Evolutionary conservation across 1,284 basidiomycete species (phyloP).

Genomic region (Cryptococcus sp.): DNA sequence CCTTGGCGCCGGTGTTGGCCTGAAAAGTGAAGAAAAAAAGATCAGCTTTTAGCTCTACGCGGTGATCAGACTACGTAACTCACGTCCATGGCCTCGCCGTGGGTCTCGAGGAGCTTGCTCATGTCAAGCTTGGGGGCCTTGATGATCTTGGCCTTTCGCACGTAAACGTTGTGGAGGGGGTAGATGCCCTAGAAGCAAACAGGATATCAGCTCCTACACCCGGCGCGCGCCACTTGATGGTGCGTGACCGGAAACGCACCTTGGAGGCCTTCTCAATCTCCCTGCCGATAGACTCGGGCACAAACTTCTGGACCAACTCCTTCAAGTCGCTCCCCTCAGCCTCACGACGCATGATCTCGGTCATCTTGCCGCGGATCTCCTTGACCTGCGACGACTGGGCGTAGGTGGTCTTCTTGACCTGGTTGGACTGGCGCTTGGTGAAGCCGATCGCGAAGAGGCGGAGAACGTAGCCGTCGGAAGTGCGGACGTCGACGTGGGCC

Average conservation of each 20-base stretch:
- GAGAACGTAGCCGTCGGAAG: slow-evolving; percentile 98
- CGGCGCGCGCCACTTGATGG: too few relatives aligned
- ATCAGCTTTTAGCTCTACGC: too few relatives aligned
- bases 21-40: slow-evolving; percentile 1
- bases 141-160: slow-evolving; percentile 94
- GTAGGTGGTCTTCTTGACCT: slow-evolving; percentile 99
- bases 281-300: slow-evolving; percentile 97
- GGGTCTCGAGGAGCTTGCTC: slow-evolving; percentile 90
- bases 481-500: slow-evolving; percentile 98
- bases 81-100: slow-evolving; percentile 88
- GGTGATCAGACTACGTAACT: slow-evolving; percentile 48
- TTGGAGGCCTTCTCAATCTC: slow-evolving; percentile 97
- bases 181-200: slow-evolving; percentile 71
- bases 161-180: slow-evolving; percentile 96
- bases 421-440: slow-evolving; percentile 93
- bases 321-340: slow-evolving; percentile 94
- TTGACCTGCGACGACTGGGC: slow-evolving; percentile 92
- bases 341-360: slow-evolving; percentile 98
- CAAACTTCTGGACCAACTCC: slow-evolving; percentile 97
- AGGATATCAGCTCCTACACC: slow-evolving; percentile 2
- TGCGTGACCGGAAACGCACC: too few relatives aligned
- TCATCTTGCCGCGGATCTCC: slow-evolving; percentile 99
- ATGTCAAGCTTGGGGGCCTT: slow-evolving; percentile 97
- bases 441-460: slow-evolving; percentile 99
- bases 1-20: slow-evolving; percentile 44